These are phyloP conservation scores for Mollisia scopiformis DNA, from an alignment of 2,329 filamentous ascomycete genomes.

Conservation along the genomic window DNA sequence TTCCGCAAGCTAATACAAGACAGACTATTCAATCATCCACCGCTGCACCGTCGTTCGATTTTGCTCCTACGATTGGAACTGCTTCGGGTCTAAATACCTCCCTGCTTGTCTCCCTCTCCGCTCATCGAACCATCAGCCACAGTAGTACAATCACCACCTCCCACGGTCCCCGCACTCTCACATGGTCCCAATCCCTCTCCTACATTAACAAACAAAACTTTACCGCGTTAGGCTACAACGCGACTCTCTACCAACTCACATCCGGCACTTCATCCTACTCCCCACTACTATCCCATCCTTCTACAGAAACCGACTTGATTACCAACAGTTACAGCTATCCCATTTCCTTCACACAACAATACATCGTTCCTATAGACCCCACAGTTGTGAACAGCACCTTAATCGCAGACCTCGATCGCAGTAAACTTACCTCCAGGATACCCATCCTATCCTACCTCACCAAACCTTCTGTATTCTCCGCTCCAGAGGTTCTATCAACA, in stretches of 20 bases:
- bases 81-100: conserved; percentile 11
- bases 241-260: conserved; percentile 24
- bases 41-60: conserved; percentile 10
- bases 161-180: conserved; percentile 17
- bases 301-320: neutral
- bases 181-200: conserved; percentile 22
- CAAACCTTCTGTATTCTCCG: conserved; percentile 4
- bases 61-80: conserved; percentile 14
- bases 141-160: conserved; percentile 25
- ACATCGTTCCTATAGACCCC: conserved; percentile 14
- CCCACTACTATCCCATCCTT: neutral
- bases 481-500: conserved; percentile 13
- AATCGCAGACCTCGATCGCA: conserved; percentile 21
- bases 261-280: conserved; percentile 20
- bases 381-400: conserved; percentile 19
- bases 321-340: conserved; percentile 22
- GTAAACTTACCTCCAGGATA: conserved; percentile 6
- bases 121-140: conserved; percentile 20
- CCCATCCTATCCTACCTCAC: conserved; percentile 27
- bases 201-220: conserved; percentile 26
- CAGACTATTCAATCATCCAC: conserved; percentile 14
- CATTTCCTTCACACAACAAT: conserved; percentile 19
- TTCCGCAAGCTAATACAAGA: neutral
- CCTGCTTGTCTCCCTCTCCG: conserved; percentile 18
- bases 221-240: conserved; percentile 22